Evolutionary conservation across 805 yeast species (phyloP), one percentile per base, ranked within the genome.

Genomic region (Blastobotrys robertii): DNA sequence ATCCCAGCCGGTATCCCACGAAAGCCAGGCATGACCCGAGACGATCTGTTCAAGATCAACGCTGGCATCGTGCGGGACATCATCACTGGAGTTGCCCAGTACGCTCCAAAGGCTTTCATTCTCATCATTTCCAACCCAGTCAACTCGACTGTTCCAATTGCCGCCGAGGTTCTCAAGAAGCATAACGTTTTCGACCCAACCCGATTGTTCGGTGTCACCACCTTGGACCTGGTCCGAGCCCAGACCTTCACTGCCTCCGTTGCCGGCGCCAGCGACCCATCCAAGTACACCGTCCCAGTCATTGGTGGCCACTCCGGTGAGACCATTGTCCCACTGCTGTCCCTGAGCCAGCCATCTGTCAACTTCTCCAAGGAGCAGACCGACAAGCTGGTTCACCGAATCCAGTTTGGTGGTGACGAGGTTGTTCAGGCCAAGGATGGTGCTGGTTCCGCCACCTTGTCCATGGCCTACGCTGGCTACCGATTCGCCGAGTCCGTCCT

Each of bases 391-490:
- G 76, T 86, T 56, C 73, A 85, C 73, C 78, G 97, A 67, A 88
- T 88, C 53, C 97, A 88, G 69, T 87, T 82, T 55, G 95, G 94
- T 49, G 97, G 97, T 60, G 97, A 88, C 62, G 97, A 90, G 66
- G 95, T 88, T 38, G 97, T 88, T 50, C 72, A 83, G 68, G 97
- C 97, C 44, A 88, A 88, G 70, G 81, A 84, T 56, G 97, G 97
- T 50, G 80, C 80, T 41, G 97, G 97, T 34, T 84, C 95, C 39
- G 97, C 97, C 44, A 88, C 97, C 31, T 72, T 88, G 52, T 84
- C 95, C 28, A 90, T 88, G 97, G 97, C 97, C 8, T 82, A 79
- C 56, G 95, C 96, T 30, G 96, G 94, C 30, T 84, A 75, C 70
- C 74, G 80, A 53, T 82, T 86, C 61, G 83, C 87, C 28, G 79